Percentiles rank a stretch among this genome's conserved stretches.
Conservation (phyloP, 345 rosid species). For the Salix udensis region DNA sequence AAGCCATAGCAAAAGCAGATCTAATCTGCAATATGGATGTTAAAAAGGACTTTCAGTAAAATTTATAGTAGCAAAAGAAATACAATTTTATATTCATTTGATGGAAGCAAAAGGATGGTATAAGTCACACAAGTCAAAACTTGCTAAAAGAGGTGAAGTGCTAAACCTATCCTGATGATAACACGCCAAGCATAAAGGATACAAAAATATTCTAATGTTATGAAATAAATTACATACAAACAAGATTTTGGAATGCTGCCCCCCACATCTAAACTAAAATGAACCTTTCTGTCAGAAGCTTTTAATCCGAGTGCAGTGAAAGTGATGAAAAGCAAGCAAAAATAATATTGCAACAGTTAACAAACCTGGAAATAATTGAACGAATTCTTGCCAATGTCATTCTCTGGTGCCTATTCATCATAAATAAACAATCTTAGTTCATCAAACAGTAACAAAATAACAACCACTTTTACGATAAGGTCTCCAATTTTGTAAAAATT, state of each 20-base stretch:
- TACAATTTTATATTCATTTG: not conserved
- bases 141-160: not conserved
- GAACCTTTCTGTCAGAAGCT: not conserved
- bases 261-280: not conserved
- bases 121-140: not conserved
- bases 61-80: not conserved
- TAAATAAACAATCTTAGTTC: not conserved
- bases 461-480: not conserved
- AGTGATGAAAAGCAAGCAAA: not conserved
- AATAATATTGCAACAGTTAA: not conserved
- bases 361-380: constrained; percentile 91
- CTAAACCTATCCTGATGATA: not conserved
- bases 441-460: not conserved
- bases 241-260: too few species aligned
- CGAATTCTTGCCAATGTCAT: constrained; percentile 87
- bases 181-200: not conserved
- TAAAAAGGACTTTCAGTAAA: not conserved
- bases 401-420: constrained; percentile 64
- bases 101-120: not conserved
- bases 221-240: too few species aligned
- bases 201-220: too few species aligned
- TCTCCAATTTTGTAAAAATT: not conserved
- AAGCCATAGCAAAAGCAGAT: constrained; percentile 92
- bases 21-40: constrained; percentile 48
- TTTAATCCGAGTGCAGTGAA: not conserved